These are phyloP conservation scores for Gossypium gossypioides DNA, from an alignment of 441 rosid genomes.

Conservation along the genomic window DNA sequence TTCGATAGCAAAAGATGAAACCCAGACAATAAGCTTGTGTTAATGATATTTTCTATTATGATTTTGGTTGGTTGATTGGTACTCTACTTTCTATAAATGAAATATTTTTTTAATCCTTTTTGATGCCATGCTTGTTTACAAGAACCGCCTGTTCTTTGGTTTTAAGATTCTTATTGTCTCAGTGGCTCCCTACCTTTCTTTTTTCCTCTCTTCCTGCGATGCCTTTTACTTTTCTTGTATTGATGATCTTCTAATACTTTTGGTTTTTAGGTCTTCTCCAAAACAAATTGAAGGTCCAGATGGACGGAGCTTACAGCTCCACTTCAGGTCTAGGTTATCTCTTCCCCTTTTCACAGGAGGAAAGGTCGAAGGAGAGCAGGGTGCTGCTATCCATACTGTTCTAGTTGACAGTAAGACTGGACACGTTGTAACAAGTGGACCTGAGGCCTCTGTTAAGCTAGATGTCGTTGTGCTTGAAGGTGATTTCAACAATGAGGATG, in stretches of 20 bases:
- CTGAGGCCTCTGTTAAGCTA: constrained; percentile 68
- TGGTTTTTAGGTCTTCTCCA: constrained; percentile 64
- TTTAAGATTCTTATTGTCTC: background rate
- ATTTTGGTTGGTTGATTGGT: constrained; percentile 5
- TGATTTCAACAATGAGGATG: constrained; percentile 86
- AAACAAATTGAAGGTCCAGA: constrained; percentile 82
- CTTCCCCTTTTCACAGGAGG: constrained; percentile 98
- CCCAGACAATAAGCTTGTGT: background rate
- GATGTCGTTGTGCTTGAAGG: constrained; percentile 94
- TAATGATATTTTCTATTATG: background rate
- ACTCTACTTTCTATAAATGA: background rate
- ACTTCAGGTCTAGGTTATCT: constrained; percentile 75
- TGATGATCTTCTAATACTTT: constrained; percentile 5
- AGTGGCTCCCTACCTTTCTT: background rate
- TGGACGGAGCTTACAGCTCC: constrained; percentile 67
- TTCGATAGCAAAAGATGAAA: background rate
- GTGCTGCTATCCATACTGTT: constrained; percentile 83
- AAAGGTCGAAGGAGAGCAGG: constrained; percentile 98
- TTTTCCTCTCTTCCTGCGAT: background rate
- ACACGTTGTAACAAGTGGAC: constrained; percentile 63
- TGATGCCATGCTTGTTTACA: background rate
- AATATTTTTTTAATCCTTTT: background rate
- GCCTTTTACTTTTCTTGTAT: background rate
- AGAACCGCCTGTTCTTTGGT: background rate
- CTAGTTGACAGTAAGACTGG: constrained; percentile 61